Evolutionary conservation across 2,329 filamentous ascomycete species (phyloP).

Genomic region (Trichophyton simii): DNA sequence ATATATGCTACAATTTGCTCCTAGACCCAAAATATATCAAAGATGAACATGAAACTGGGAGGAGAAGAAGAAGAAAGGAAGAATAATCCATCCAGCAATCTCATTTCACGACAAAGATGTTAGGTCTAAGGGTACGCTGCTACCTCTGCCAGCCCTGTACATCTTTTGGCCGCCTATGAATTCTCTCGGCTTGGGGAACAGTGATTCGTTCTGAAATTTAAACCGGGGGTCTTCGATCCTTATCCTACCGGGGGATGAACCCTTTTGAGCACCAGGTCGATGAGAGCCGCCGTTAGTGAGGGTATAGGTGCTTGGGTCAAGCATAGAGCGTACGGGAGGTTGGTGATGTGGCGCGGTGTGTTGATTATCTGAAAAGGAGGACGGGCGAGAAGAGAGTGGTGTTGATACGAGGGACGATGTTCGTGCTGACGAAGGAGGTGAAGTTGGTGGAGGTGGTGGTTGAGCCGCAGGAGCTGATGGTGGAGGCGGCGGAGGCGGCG

Average conservation of each 20-base stretch:
- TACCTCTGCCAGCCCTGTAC: conserved; percentile 83
- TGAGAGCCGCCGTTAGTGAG: conserved; percentile 47
- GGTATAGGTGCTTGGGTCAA: conserved; percentile 67
- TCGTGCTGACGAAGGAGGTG: conserved; percentile 36
- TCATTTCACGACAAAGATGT: conserved; percentile 36
- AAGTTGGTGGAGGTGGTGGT: conserved; percentile 33
- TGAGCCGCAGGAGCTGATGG: conserved; percentile 21
- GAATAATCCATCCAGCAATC: background rate
- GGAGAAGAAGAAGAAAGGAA: background rate
- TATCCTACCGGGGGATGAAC: conserved; percentile 11
- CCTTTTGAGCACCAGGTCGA: conserved; percentile 13
- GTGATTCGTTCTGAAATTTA: conserved; percentile 71
- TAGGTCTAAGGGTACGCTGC: conserved; percentile 84
- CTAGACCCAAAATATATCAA: background rate
- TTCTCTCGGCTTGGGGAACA: conserved; percentile 72
- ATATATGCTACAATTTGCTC: conserved; percentile 3
- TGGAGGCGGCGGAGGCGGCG: conserved; percentile 30
- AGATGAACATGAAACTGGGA: background rate
- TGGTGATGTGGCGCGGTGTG: conserved; percentile 30
- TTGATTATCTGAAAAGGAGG: conserved; percentile 19
- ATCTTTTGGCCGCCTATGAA: conserved; percentile 62
- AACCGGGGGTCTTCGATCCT: conserved; percentile 68
- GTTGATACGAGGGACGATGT: conserved; percentile 22
- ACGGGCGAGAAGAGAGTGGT: conserved; percentile 32
- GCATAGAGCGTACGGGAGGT: conserved; percentile 45